These are phyloP conservation scores for Yamadazyma membranifaciens DNA, from an alignment of 1,139 yeast genomes.

Conservation along the genomic window DNA sequence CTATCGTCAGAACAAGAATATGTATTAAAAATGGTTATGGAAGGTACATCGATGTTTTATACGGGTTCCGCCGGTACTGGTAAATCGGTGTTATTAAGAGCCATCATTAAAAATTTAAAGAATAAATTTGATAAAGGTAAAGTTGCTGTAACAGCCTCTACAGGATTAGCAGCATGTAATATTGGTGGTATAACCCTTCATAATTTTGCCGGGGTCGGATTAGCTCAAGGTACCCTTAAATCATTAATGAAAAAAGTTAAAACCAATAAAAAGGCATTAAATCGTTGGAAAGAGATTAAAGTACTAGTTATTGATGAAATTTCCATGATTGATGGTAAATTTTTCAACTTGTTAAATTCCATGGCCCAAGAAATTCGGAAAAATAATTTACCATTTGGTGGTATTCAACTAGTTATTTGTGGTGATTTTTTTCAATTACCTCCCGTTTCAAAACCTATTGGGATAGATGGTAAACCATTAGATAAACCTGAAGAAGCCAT, in stretches of 20 bases:
- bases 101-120: constrained; percentile 63
- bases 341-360: constrained; percentile 67
- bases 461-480: constrained; percentile 23
- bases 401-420: constrained; percentile 78
- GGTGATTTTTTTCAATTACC: constrained; percentile 94
- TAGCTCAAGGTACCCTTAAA: constrained; percentile 47
- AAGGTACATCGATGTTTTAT: constrained; percentile 66
- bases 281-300: constrained; percentile 61
- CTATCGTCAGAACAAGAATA: constrained; percentile 43
- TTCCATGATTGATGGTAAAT: constrained; percentile 80
- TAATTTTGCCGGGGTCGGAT: constrained; percentile 83
- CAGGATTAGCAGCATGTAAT: constrained; percentile 91
- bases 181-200: constrained; percentile 87
- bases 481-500: constrained; percentile 22
- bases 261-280: constrained; percentile 48
- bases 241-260: constrained; percentile 54
- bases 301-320: constrained; percentile 83
- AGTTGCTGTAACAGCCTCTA: constrained; percentile 87
- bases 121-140: constrained; percentile 42
- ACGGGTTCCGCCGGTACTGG: constrained; percentile 99
- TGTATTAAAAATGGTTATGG: constrained; percentile 32
- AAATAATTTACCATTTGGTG: constrained; percentile 71
- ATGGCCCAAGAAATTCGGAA: constrained; percentile 60
- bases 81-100: constrained; percentile 72
- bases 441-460: constrained; percentile 52